phyloP scores from a whole-genome alignment of 768 basidiomycete genomes.

The Kwoniella mangroviensis region DNA sequence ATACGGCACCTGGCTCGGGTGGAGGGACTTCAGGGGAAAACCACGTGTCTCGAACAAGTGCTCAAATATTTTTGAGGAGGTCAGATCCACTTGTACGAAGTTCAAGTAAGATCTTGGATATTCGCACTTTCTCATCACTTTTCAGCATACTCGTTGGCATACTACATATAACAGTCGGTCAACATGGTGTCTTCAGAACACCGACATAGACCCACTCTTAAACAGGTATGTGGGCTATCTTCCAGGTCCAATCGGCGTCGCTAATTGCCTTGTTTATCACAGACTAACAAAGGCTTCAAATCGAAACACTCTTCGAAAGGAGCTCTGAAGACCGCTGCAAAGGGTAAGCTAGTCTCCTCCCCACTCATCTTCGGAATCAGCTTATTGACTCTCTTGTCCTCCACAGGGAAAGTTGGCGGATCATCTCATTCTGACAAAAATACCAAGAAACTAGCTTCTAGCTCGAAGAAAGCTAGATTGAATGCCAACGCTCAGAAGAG shows the following conservation, averaged over 20 bases:
- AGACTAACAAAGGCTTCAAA: constrained; percentile 93
- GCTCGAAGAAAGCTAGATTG: constrained; percentile 49
- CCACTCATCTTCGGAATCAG: neutral
- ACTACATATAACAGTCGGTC: neutral
- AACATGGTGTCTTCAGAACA: constrained; percentile 58
- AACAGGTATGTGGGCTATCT: constrained; percentile 66
- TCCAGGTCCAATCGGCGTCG: neutral
- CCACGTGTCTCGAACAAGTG: constrained; percentile 17
- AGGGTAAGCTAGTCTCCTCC: constrained; percentile 63
- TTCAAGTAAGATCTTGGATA: neutral
- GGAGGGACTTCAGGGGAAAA: constrained; percentile 20
- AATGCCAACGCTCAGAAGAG: constrained; percentile 65
- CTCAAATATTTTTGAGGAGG: constrained; percentile 16
- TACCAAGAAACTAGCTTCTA: constrained; percentile 60
- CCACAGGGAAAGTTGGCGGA: constrained; percentile 63
- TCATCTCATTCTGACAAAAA: constrained; percentile 39
- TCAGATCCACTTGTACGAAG: neutral
- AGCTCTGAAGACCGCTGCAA: constrained; percentile 78
- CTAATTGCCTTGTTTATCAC: constrained; percentile 14
- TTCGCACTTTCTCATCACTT: too few species aligned
- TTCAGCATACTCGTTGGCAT: neutral
- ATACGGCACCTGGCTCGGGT: too few species aligned
- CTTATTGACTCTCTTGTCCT: neutral
- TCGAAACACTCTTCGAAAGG: constrained; percentile 87
- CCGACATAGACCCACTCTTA: constrained; percentile 79